Evolutionary conservation across 2,329 filamentous ascomycete species (phyloP).

Genomic region (Myriosclerotinia curreyana): DNA sequence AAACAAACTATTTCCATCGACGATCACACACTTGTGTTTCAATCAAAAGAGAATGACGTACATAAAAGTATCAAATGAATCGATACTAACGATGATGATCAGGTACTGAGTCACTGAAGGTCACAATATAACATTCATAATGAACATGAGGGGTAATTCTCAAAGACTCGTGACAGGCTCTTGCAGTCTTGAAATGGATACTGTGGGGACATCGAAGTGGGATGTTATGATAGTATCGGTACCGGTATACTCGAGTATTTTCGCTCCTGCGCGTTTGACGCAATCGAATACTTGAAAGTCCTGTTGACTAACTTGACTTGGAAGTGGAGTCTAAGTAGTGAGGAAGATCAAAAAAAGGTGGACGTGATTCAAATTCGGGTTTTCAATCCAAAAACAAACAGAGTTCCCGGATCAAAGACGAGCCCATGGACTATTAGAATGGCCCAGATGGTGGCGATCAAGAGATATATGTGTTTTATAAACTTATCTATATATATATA

Average conservation of each 20-base stretch:
- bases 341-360: slow-evolving; percentile 1
- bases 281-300: slow-evolving; percentile 14
- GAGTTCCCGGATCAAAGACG: slow-evolving; percentile 1
- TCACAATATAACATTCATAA: background rate
- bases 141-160: slow-evolving; percentile 17
- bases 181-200: background rate
- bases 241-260: background rate
- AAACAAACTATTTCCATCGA: slow-evolving; percentile 2
- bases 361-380: slow-evolving; percentile 5
- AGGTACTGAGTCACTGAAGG: slow-evolving; percentile 1
- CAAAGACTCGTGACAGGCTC: background rate
- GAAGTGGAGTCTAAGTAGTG: slow-evolving; percentile 12
- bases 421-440: background rate
- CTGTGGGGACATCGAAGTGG: background rate
- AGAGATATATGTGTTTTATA: background rate
- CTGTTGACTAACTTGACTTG: too few relatives aligned
- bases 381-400: background rate
- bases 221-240: background rate
- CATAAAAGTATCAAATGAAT: slow-evolving; percentile 3
- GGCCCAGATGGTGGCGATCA: slow-evolving; percentile 8
- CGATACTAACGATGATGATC: slow-evolving; percentile 2
- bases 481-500: background rate
- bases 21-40: slow-evolving; percentile 3
- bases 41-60: background rate
- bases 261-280: slow-evolving; percentile 16